phyloP scores from a whole-genome alignment of 2,329 filamentous ascomycete genomes.

The Fusarium solani-melongenae region DNA sequence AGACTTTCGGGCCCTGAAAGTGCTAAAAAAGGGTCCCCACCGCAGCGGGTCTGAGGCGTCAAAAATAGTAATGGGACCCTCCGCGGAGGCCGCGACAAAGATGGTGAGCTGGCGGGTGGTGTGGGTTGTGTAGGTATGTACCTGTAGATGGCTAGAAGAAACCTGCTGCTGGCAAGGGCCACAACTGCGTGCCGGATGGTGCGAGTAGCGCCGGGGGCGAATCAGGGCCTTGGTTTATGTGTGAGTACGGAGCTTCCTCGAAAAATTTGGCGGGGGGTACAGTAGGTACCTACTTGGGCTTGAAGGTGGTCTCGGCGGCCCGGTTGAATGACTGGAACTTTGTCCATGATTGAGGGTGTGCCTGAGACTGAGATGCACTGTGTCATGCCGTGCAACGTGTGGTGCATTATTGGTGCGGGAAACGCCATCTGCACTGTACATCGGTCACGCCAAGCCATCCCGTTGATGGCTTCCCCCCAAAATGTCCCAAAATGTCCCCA shows the following conservation, averaged over 20 bases:
- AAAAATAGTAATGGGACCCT: constrained; percentile 41
- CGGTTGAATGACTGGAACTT: neutral
- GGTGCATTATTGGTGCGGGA: constrained; percentile 3
- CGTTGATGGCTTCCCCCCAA: constrained; percentile 16
- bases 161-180: neutral
- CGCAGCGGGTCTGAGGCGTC: constrained; percentile 32
- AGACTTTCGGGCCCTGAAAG: constrained; percentile 5
- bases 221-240: neutral
- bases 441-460: constrained; percentile 24
- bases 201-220: neutral
- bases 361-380: neutral
- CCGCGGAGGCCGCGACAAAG: constrained; percentile 31
- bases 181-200: neutral
- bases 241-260: neutral
- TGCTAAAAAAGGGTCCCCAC: constrained; percentile 24
- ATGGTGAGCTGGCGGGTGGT: constrained; percentile 2
- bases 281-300: neutral
- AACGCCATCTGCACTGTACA: constrained; percentile 3
- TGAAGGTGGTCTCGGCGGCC: neutral
- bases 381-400: neutral
- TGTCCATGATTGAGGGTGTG: neutral
- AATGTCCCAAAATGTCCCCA: constrained; percentile 32
- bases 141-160: neutral
- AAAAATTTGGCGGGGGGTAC: neutral
- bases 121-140: neutral